Evolutionary conservation across 1,139 yeast genomes (phyloP), one percentile per base, ranked within the genome.

Genomic region (Candida anutae): DNA sequence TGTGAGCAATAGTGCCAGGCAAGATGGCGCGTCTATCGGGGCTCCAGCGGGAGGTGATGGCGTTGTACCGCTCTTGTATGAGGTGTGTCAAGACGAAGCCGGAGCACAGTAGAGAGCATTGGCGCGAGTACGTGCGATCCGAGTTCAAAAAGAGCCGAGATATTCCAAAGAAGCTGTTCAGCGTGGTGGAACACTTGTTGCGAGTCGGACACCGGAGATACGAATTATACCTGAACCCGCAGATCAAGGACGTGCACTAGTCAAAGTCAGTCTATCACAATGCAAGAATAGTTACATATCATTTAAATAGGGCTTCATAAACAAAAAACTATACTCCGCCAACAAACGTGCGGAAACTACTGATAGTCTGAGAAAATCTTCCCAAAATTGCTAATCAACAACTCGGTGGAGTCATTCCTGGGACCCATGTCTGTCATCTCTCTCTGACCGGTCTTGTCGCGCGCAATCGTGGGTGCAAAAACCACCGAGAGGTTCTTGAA

Each of bases 391-490:
- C 67, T 72, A 36, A 88, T 69, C 43, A 90, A 57, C 42, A 81
- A 68, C 49, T 85, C 95, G 4, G 94, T 80, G 21, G 80, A 74
- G 28, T 74, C 81, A 42, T 85, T 87, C 48, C 94, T 71, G 34
- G 75, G 70, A 15, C 80, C 82, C 85, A 87, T 87, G 49, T 90
- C 98, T 30, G 66, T 48, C 55, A 90, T 76, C 51, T 93, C 98
- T 35, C 81, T 72, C 38, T 82, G 87, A 4, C 95, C 94, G 15
- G 77, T 69, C 35, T 67, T 62, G 42, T 87, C 95, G 35, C 96
- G 65, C 0, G 87, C 82, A 28, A 90, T 60, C 3, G 97, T 87
- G 2, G 99, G 98, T 0, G 97, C 95, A 64, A 90, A 90, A 12
- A 90, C 95, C 28, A 93, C 90, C 1, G 95, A 81, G 33, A 93